Evolutionary conservation across 352 stramenopile genomes (phyloP).

Genomic region (Phytophthora meadii): DNA sequence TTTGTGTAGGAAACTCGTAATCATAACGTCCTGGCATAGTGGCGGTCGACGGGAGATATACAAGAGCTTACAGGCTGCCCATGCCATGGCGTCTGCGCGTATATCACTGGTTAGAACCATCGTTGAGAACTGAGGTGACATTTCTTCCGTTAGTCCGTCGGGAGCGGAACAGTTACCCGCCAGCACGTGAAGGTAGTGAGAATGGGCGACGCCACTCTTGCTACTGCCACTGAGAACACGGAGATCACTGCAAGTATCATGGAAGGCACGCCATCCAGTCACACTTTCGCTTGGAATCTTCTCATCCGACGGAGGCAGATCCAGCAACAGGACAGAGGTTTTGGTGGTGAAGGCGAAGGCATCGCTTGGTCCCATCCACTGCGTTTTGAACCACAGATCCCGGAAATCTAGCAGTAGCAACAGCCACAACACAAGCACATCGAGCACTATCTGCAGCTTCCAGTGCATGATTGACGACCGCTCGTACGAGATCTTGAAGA

Average conservation of each 20-base stretch:
- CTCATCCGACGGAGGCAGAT: constrained; percentile 1
- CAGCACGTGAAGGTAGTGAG: constrained; percentile 43
- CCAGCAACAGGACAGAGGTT: constrained; percentile 24
- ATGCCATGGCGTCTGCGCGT: constrained; percentile 55
- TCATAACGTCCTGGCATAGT: constrained; percentile 52
- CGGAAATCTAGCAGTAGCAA: constrained; percentile 47
- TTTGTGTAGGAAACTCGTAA: constrained; percentile 44
- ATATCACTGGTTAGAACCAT: constrained; percentile 49
- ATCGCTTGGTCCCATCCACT: constrained; percentile 58
- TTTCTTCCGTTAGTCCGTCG: constrained; percentile 21
- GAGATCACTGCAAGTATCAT: constrained; percentile 38
- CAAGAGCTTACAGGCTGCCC: constrained; percentile 55
- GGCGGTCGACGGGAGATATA: constrained; percentile 41
- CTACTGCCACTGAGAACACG: constrained; percentile 27
- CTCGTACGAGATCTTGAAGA: not conserved
- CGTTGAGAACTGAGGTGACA: constrained; percentile 15
- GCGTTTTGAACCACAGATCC: constrained; percentile 64
- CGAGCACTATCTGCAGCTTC: constrained; percentile 34
- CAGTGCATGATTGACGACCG: constrained; percentile 27
- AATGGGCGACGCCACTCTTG: constrained; percentile 12
- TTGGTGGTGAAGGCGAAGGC: constrained; percentile 47
- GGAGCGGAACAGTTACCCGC: constrained; percentile 36
- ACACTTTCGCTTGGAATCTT: constrained; percentile 8
- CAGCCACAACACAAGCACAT: constrained; percentile 43
- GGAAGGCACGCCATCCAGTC: constrained; percentile 54